A percentile compares a stretch with the other conserved stretches of the same genome.
Conservation (phyloP, 1,284 basidiomycete genomes). For the Xerocomus tenax region DNA sequence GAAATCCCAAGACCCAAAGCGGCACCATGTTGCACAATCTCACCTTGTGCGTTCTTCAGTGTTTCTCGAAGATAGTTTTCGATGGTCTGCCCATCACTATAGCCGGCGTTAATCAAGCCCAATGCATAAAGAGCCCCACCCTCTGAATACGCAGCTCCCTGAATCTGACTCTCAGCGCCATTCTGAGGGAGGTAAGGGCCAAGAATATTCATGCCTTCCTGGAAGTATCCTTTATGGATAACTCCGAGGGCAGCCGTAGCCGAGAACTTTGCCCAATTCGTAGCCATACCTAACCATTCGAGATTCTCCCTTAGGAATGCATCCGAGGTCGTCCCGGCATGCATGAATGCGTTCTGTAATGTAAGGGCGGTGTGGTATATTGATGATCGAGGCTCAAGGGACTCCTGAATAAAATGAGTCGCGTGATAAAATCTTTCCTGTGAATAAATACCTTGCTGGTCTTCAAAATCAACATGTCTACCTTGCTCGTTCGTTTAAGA, state of each 20-base stretch:
- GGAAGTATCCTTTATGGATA: constrained; percentile 92
- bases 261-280: constrained; percentile 96
- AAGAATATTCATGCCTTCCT: constrained; percentile 85
- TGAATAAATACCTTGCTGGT: constrained; percentile 65
- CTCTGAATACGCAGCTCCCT: constrained; percentile 78
- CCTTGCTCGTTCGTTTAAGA: constrained; percentile 86
- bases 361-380: constrained; percentile 94
- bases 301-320: constrained; percentile 87
- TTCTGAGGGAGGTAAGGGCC: constrained; percentile 85
- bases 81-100: constrained; percentile 63
- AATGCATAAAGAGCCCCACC: constrained; percentile 90
- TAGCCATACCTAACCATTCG: constrained; percentile 87
- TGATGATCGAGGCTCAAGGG: constrained; percentile 86
- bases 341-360: constrained; percentile 92
- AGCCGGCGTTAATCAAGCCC: constrained; percentile 89
- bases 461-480: constrained; percentile 84
- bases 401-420: constrained; percentile 47
- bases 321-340: constrained; percentile 91
- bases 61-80: constrained; percentile 71
- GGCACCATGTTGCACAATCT: constrained; percentile 92
- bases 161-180: constrained; percentile 63
- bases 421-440: neutral
- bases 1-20: constrained; percentile 89
- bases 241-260: constrained; percentile 92
- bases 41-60: constrained; percentile 62